Conservation (phyloP, 768 basidiomycete species). For the Mycena olivaceomarginata region DNA sequence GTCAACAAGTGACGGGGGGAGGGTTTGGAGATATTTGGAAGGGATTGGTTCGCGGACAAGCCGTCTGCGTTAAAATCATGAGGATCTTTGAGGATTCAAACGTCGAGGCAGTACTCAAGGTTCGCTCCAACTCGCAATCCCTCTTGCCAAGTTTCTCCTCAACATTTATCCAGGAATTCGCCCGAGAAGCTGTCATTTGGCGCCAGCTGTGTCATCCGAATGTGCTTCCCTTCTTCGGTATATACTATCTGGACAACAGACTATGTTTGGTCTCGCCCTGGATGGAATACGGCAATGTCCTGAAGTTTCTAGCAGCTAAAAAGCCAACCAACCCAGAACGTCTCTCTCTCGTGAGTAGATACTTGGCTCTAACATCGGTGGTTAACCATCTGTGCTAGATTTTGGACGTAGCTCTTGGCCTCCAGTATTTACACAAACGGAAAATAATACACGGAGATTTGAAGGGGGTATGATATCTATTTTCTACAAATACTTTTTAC, state of each 20-base stretch:
- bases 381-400: conserved; percentile 6
- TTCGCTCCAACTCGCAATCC: background rate
- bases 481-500: too few relatives aligned
- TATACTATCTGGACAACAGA: conserved; percentile 39
- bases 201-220: conserved; percentile 46
- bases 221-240: conserved; percentile 46
- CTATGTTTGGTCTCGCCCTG: conserved; percentile 52
- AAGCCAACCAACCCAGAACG: background rate
- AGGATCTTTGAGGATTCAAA: conserved; percentile 17
- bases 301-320: conserved; percentile 35
- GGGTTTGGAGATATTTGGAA: too few relatives aligned
- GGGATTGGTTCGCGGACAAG: too few relatives aligned
- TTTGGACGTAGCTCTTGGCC: conserved; percentile 36
- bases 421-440: conserved; percentile 40
- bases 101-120: conserved; percentile 17
- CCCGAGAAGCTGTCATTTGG: conserved; percentile 45
- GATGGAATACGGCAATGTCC: conserved; percentile 54
- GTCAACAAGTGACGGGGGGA: too few relatives aligned
- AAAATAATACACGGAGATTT: too few relatives aligned
- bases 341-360: conserved; percentile 10
- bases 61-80: conserved; percentile 43
- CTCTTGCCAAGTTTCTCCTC: background rate
- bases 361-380: too few relatives aligned
- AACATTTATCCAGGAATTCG: conserved; percentile 17
- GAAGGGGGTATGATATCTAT: background rate